Base-by-base conservation (phyloP, 805 yeast species). In the Lipomyces japonicus region DNA sequence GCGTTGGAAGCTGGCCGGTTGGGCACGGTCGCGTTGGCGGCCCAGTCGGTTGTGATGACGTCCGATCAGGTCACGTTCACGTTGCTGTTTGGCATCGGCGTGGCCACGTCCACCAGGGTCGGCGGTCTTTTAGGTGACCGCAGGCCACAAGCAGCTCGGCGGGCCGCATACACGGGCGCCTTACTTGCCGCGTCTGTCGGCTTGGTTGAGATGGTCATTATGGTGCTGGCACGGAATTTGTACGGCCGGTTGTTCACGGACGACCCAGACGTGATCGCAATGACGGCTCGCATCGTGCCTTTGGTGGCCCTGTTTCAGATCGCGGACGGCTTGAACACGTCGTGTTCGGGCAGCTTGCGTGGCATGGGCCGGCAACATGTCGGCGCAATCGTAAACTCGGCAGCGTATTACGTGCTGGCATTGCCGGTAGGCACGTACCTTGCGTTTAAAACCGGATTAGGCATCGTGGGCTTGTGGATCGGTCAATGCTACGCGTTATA, bases 321-420 rank as follows among this genome's bases (percentile, higher is more conserved):
- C 1, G 75, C 78, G 50, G 95, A 86, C 65, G 82, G 87, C 2
- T 63, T 84, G 16, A 83, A 86, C 14, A 78, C 83, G 39, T 80
- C 84, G 16, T 81, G 87, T 2, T 80, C 84, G 37, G 93, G 90
- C 1, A 75, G 83, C 31, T 68, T 86, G 50, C 70, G 95, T 52
- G 89, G 90, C 1, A 82, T 83, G 64, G 95, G 91, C 0, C 69
- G 81, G 40, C 95, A 86, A 64, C 76, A 74, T 42, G 73, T 84
- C 40, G 95, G 95, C 2, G 87, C 91, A 0, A 57, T 77, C 10
- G 70, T 86, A 44, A 86, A 85, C 60, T 71, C 86, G 40, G 62
- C 83, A n/a, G 77, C 82, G 0, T 86, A 86, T 67, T 86, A 86
- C 65, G 73, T 75, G 2, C 68, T 84, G 54, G 90, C 87, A 1